A percentile compares a stretch with the other conserved stretches of the same genome.
Conservation (phyloP, 345 rosid genomes). For the Isatis tinctoria region DNA sequence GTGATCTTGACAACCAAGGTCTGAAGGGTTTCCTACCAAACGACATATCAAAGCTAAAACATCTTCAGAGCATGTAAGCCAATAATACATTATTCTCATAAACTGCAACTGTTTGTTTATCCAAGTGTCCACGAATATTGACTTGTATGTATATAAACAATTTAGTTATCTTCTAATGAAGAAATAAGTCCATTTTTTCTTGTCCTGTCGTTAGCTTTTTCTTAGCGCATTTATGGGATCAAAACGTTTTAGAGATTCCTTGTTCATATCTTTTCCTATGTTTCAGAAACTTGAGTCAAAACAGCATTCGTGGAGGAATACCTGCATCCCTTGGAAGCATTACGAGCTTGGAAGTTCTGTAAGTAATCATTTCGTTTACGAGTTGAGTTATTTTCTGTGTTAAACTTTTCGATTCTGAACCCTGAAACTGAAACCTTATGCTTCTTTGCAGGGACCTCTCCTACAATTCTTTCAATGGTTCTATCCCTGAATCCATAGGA, state of each 20-base stretch:
- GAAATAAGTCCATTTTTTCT: neutral
- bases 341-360: constrained; percentile 65
- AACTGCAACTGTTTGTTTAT: constrained; percentile 1
- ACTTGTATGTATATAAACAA: neutral
- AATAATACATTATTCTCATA: neutral
- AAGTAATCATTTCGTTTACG: constrained; percentile 35
- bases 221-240: neutral
- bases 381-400: neutral
- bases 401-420: neutral
- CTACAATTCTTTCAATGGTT: constrained; percentile 76
- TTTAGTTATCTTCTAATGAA: neutral
- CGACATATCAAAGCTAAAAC: constrained; percentile 62
- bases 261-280: neutral
- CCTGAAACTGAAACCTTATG: neutral
- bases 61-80: constrained; percentile 88
- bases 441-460: constrained; percentile 76
- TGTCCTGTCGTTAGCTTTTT: neutral
- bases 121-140: neutral
- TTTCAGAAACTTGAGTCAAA: constrained; percentile 82
- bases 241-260: constrained; percentile 1
- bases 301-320: constrained; percentile 68
- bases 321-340: constrained; percentile 73
- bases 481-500: constrained; percentile 90
- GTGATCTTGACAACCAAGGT: constrained; percentile 88
- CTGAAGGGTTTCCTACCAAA: constrained; percentile 76